phyloP scores from a whole-genome alignment of 75 land plant species.

The Sequoia sempervirens region DNA sequence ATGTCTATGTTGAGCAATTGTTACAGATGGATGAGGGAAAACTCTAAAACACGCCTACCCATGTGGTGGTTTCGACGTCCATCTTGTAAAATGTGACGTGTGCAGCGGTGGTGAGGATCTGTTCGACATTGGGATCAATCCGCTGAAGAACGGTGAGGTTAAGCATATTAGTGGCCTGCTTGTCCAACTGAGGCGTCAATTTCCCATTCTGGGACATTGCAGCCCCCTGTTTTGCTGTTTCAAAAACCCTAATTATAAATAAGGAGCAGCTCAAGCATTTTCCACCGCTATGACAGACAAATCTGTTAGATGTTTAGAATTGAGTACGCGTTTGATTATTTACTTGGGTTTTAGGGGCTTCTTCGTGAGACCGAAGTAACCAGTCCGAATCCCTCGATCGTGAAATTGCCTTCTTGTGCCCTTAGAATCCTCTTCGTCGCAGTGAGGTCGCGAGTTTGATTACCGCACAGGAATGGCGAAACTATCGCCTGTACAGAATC shows the following conservation, averaged over 20 bases:
- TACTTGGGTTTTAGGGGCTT: not conserved
- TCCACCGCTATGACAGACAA: not conserved
- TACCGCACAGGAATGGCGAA: not conserved
- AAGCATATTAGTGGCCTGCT: slow-evolving; percentile 80
- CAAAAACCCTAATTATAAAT: not conserved
- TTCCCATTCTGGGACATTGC: slow-evolving; percentile 72
- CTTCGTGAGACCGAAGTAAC: not conserved
- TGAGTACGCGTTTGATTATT: not conserved
- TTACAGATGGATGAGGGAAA: not conserved
- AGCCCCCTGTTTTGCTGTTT: not conserved
- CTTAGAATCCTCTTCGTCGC: not conserved
- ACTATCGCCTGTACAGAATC: not conserved
- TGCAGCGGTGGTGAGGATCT: slow-evolving; percentile 89
- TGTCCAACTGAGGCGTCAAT: slow-evolving; percentile 74
- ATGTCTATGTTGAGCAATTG: not conserved
- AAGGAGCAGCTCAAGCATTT: not conserved
- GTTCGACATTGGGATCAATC: slow-evolving; percentile 85
- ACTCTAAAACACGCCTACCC: slow-evolving; percentile 36
- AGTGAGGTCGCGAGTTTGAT: not conserved
- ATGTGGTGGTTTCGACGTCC: slow-evolving; percentile 73
- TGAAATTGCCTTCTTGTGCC: not conserved
- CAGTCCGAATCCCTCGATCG: not conserved
- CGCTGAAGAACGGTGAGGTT: slow-evolving; percentile 95
- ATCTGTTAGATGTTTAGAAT: not conserved
- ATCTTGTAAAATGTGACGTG: slow-evolving; percentile 98